phyloP scores from a whole-genome alignment of 345 rosid genomes.

The Eucalyptus pumila region DNA sequence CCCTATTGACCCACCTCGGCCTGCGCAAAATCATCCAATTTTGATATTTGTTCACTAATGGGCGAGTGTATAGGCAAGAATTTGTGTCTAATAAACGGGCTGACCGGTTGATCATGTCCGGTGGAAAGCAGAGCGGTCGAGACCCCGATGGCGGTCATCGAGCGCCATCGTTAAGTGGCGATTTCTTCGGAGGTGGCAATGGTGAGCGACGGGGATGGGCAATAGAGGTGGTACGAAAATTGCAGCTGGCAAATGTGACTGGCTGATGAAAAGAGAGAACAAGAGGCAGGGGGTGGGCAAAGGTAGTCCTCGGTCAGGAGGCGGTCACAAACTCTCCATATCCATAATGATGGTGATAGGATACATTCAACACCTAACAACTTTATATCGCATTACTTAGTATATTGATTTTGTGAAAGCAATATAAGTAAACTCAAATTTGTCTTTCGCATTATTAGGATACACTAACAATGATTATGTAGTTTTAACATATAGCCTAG shows the following conservation, averaged over 20 bases:
- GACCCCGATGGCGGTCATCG: neutral
- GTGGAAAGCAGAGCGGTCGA: neutral
- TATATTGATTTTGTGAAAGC: neutral
- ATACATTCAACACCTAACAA: neutral
- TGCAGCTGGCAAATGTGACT: no score
- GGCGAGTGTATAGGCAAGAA: neutral
- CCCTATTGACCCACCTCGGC: neutral
- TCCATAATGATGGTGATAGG: rapidly evolving
- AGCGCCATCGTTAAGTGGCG: neutral
- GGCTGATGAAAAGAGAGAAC: no score
- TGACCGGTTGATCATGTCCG: neutral
- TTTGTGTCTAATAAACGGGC: neutral
- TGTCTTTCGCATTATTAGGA: neutral
- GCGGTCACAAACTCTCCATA: no score
- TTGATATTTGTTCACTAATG: neutral
- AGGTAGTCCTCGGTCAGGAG: no score
- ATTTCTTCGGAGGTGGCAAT: neutral
- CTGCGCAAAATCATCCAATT: neutral
- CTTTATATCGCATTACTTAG: rapidly evolving
- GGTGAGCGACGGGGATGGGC: neutral
- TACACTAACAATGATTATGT: no score
- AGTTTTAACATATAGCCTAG: neutral
- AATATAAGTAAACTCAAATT: neutral
- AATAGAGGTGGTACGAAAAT: no score
- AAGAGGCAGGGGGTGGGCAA: no score